Base-by-base conservation (phyloP, 306 rosid genomes). In the Adenanthera pavonina region DNA sequence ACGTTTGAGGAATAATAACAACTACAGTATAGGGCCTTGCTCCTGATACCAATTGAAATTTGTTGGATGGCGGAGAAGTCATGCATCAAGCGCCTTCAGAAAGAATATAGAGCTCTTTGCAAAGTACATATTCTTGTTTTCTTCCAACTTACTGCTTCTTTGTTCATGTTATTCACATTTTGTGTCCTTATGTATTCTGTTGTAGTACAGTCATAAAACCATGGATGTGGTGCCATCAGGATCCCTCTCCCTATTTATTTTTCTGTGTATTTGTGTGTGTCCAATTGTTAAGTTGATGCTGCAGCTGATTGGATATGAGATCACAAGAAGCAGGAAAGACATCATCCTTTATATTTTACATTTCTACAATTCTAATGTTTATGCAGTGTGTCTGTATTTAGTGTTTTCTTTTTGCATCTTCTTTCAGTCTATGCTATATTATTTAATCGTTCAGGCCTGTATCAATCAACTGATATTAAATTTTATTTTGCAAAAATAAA, bases 21-120 rank as follows among this genome's bases (percentile, higher is more conserved):
- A 60, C 67, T n/a, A 43, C 66, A 19, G 73, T 67, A 0, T 40
- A 56, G 84, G 80, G 78, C 69, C 70, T 78, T 82, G 86, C 61
- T 78, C 76, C 85, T 72, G 44, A 53, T 69, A 72, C 74, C 41
- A 73, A 54, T 53, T 46, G 33, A 74, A 77, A 81, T 78, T 81
- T 20, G 81, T 81, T 87, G 69, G 84, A 96, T 96, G 99, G 99
- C 99, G 25, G 98, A 93, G 61, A 96, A 91, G 84, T 71, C 98
- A 57, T 96, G 99, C 80, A 47, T 90, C 92, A 92, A 92, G 90
- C 95, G 98, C 78, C 97, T 96, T 84, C 99, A 96, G 81, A 96
- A 92, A 90, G 99, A 96, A 88, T 96, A 91, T 74, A 92, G 99
- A 91, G 93, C 99, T n/a, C 93, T 96, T 56, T 96, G 99, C 87